phyloP scores from a whole-genome alignment of 495 filamentous ascomycete species.

The Lindgomyces ingoldianus region DNA sequence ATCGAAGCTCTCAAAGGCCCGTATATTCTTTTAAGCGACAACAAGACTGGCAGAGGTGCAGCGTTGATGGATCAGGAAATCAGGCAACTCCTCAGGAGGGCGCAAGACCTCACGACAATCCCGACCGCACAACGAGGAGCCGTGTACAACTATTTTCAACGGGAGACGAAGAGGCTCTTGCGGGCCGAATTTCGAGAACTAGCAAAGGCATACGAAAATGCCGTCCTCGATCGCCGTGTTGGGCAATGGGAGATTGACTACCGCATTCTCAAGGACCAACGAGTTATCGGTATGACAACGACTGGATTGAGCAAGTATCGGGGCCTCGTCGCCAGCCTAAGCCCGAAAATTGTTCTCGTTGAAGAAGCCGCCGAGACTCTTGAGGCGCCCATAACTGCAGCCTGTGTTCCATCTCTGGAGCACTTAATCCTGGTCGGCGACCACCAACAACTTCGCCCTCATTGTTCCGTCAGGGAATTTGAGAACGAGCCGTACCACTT shows the following conservation, averaged over 20 bases:
- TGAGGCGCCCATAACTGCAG: constrained; percentile 64
- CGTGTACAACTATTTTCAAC: constrained; percentile 61
- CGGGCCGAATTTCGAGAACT: constrained; percentile 48
- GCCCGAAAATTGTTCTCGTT: constrained; percentile 66
- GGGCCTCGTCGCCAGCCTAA: constrained; percentile 66
- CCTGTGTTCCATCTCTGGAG: constrained; percentile 66
- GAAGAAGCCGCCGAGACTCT: constrained; percentile 78
- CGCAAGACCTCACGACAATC: constrained; percentile 60
- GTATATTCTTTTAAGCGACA: constrained; percentile 51
- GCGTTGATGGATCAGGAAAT: constrained; percentile 40
- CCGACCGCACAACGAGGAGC: constrained; percentile 54
- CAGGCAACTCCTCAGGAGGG: constrained; percentile 39
- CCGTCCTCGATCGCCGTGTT: constrained; percentile 50
- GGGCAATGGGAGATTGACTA: constrained; percentile 60
- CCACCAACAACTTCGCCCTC: constrained; percentile 70
- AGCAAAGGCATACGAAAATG: constrained; percentile 49
- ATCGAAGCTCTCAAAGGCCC: constrained; percentile 57
- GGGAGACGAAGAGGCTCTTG: constrained; percentile 49
- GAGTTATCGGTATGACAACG: constrained; percentile 72
- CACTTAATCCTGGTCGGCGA: constrained; percentile 78
- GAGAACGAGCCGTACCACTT: constrained; percentile 60
- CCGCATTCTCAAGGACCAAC: constrained; percentile 53
- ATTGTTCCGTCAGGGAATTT: constrained; percentile 57
- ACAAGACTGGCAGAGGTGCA: constrained; percentile 47
- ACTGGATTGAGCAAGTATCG: constrained; percentile 91